Conservation (phyloP, 2,329 filamentous ascomycete genomes). For the Didymella arachidicola region DNA sequence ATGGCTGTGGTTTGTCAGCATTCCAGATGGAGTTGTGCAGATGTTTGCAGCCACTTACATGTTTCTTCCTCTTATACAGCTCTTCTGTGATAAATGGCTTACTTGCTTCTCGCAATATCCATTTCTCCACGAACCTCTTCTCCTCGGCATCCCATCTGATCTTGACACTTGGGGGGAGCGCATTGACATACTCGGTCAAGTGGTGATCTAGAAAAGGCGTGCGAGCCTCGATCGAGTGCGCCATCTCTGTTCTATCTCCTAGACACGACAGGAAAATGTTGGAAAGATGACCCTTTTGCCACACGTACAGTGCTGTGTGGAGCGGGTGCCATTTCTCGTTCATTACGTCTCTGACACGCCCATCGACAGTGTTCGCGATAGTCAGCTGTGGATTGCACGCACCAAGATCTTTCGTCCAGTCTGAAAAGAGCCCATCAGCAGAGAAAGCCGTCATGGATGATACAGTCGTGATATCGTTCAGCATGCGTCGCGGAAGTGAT, state of each 20-base stretch:
- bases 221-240: conserved; percentile 51
- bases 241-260: conserved; percentile 57
- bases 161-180: conserved; percentile 49
- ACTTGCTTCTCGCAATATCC: conserved; percentile 60
- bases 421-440: conserved; percentile 44
- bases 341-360: conserved; percentile 9
- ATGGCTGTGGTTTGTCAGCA: conserved; percentile 40
- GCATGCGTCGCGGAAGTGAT: conserved; percentile 45
- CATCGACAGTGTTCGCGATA: conserved; percentile 33
- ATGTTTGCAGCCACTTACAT: conserved; percentile 8
- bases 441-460: conserved; percentile 47
- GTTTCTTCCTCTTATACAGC: conserved; percentile 59
- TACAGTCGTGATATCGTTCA: conserved; percentile 52
- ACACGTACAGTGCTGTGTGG: conserved; percentile 34
- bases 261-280: conserved; percentile 53
- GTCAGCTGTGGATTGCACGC: conserved; percentile 44
- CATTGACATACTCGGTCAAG: conserved; percentile 50
- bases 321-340: conserved; percentile 34
- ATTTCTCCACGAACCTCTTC: conserved; percentile 53
- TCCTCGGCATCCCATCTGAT: conserved; percentile 39
- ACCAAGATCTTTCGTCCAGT: conserved; percentile 44
- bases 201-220: conserved; percentile 53
- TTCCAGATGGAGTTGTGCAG: neutral
- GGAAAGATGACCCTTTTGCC: conserved; percentile 31
- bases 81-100: conserved; percentile 62